phyloP scores from a whole-genome alignment of 2,329 filamentous ascomycete genomes.

The Fusarium tricinctum region DNA sequence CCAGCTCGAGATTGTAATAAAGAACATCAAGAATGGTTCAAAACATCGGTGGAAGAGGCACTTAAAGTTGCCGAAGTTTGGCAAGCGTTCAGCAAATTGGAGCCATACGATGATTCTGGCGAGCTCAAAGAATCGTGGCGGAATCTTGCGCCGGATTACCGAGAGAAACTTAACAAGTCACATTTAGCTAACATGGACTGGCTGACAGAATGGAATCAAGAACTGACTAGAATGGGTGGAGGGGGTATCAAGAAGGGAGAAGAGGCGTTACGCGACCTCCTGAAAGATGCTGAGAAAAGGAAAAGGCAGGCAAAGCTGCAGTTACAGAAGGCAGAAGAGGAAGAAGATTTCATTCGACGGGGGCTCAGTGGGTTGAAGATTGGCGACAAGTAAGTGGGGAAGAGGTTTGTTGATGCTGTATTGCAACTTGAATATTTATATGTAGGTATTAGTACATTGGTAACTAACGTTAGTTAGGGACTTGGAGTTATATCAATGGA shows the following conservation, averaged over 20 bases:
- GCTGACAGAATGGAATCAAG: background rate
- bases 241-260: background rate
- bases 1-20: background rate
- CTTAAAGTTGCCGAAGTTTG: background rate
- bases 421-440: background rate
- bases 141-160: background rate
- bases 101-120: background rate
- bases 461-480: too few species aligned
- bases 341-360: background rate
- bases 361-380: background rate
- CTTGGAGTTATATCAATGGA: too few species aligned
- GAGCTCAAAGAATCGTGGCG: background rate
- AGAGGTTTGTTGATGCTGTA: background rate
- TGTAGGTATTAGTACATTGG: too few species aligned
- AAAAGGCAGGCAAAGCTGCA: background rate
- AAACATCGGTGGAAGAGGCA: constrained; percentile 1
- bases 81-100: constrained; percentile 8
- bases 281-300: background rate
- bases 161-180: fast-evolving
- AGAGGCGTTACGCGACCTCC: background rate
- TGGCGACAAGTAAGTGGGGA: background rate
- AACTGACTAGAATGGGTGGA: too few species aligned
- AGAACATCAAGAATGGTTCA: constrained; percentile 28
- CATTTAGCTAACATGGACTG: background rate
- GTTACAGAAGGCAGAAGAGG: background rate